phyloP scores from a whole-genome alignment of 495 filamentous ascomycete genomes.

The Daldinia caldariorum region DNA sequence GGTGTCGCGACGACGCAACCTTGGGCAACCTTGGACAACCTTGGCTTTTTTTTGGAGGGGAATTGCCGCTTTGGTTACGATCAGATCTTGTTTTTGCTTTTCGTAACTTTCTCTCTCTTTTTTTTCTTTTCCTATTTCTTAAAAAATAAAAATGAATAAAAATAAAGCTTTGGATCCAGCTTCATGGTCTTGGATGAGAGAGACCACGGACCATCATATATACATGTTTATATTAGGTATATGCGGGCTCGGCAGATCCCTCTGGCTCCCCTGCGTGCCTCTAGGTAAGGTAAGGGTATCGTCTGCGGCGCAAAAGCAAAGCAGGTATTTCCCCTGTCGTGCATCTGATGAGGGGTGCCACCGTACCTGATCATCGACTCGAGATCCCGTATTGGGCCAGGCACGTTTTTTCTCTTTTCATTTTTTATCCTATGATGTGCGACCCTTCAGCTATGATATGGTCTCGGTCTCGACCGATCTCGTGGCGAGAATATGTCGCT shows the following conservation, averaged over 20 bases:
- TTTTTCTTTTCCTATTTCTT: background rate
- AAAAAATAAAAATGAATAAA: too few relatives aligned
- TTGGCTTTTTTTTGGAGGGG: background rate
- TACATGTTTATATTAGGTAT: too few relatives aligned
- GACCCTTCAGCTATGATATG: background rate
- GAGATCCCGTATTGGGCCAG: slow-evolving; percentile 15
- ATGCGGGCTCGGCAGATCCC: background rate
- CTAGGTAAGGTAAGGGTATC: background rate
- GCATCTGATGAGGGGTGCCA: background rate
- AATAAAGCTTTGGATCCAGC: too few relatives aligned
- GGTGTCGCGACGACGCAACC: slow-evolving; percentile 18
- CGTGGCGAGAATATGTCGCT: slow-evolving; percentile 25
- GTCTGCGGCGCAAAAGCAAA: background rate
- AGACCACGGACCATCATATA: too few relatives aligned
- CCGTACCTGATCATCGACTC: slow-evolving; percentile 22
- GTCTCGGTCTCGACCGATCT: slow-evolving; percentile 38
- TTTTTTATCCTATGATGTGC: background rate
- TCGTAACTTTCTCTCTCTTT: background rate
- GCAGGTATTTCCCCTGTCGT: background rate
- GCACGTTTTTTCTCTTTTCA: slow-evolving; percentile 6
- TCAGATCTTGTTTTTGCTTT: slow-evolving; percentile 29
- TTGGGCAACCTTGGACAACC: background rate
- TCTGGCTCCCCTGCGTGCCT: background rate
- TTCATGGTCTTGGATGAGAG: slow-evolving; percentile 1
- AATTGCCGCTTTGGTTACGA: slow-evolving; percentile 9